A percentile compares a stretch with the other conserved stretches of the same genome.
Conservation (phyloP, 2,329 filamentous ascomycete species). For the Falciphora oryzae region DNA sequence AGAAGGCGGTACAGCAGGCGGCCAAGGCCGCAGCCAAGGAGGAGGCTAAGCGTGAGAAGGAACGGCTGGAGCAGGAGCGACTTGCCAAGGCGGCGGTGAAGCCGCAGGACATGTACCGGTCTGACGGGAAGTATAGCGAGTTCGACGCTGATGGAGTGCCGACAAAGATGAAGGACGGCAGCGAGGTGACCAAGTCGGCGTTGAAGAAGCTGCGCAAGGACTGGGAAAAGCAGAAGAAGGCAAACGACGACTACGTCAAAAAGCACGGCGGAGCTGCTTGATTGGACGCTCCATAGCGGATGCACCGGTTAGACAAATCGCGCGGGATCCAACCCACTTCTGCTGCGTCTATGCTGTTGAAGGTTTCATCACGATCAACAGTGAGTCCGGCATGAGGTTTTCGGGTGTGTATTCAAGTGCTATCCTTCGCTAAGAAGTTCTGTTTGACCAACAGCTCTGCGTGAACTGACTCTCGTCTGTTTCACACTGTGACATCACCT, state of each 20-base stretch:
- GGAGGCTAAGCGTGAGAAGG: conserved; percentile 45
- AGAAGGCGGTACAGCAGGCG: conserved; percentile 54
- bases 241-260: conserved; percentile 57
- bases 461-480: too few relatives aligned
- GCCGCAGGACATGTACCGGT: conserved; percentile 51
- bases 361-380: too few relatives aligned
- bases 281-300: background rate
- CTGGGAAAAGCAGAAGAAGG: conserved; percentile 86
- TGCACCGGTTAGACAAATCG: too few relatives aligned
- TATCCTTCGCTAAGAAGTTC: background rate
- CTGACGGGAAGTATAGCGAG: conserved; percentile 54
- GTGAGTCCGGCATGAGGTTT: too few relatives aligned
- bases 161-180: conserved; percentile 68
- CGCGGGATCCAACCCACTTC: too few relatives aligned
- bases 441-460: background rate
- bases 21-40: conserved; percentile 54
- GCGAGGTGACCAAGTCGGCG: conserved; percentile 73
- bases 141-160: conserved; percentile 85
- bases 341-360: too few relatives aligned
- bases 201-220: conserved; percentile 81
- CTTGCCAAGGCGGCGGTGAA: conserved; percentile 51
- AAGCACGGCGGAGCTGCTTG: conserved; percentile 24
- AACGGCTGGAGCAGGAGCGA: conserved; percentile 41
- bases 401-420: background rate
- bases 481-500: too few relatives aligned